A percentile compares a stretch with the other conserved stretches of the same genome.
phyloP scores from a whole-genome alignment of 2,329 filamentous ascomycete genomes.

The Xylariaceae sp. region DNA sequence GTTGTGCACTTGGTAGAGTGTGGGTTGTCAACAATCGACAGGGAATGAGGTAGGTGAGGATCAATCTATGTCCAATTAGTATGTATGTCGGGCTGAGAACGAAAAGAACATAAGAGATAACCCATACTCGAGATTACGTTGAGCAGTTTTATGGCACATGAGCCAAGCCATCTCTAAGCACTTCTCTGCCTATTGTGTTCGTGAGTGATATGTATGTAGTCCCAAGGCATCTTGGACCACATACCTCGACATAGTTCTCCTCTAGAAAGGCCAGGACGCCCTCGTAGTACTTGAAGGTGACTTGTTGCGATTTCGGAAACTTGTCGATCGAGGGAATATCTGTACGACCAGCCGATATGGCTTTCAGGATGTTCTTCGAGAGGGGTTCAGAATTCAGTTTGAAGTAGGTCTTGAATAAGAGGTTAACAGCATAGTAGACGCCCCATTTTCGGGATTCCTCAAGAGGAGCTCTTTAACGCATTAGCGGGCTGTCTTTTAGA shows the following conservation, averaged over 20 bases:
- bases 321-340: conserved; percentile 77
- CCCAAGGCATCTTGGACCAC: conserved; percentile 14
- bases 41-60: conserved; percentile 91
- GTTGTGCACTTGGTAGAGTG: conserved; percentile 67
- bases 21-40: conserved; percentile 87
- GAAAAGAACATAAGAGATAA: neutral
- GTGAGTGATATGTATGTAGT: neutral
- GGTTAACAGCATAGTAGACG: conserved; percentile 89
- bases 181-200: conserved; percentile 61
- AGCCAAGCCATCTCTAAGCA: conserved; percentile 76
- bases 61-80: conserved; percentile 56
- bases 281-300: conserved; percentile 95
- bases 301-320: conserved; percentile 86
- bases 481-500: conserved; percentile 12
- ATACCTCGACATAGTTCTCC: conserved; percentile 79
- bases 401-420: conserved; percentile 98
- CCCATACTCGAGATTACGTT: conserved; percentile 74
- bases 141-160: conserved; percentile 70
- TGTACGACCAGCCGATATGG: conserved; percentile 68
- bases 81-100: conserved; percentile 19
- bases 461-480: conserved; percentile 61
- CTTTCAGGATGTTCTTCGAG: conserved; percentile 84
- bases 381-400: conserved; percentile 87
- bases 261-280: conserved; percentile 92
- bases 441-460: conserved; percentile 97